Percentiles rank a stretch among this genome's conserved stretches.
Conservation (phyloP, 164 flowering plant genomes). For the Pachysandra terminalis region DNA sequence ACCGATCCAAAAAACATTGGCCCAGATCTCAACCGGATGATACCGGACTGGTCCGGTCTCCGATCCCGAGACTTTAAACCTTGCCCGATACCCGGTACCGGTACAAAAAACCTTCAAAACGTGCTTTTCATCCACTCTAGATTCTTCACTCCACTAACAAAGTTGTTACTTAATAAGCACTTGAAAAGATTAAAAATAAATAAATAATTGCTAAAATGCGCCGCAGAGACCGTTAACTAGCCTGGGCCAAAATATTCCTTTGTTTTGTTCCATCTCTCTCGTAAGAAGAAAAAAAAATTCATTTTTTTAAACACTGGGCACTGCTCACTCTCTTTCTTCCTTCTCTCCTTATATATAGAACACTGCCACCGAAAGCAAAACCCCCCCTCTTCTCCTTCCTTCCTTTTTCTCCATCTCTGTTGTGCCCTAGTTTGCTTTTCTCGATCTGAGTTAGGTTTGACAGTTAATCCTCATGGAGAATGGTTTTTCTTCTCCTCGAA, state of each 20-base stretch:
- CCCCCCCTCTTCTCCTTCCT: background rate
- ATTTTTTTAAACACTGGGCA: slow-evolving; percentile 10
- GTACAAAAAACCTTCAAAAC: too few species aligned
- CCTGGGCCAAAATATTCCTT: slow-evolving; percentile 35
- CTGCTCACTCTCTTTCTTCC: slow-evolving; percentile 3
- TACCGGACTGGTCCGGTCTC: too few species aligned
- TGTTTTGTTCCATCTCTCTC: slow-evolving; percentile 5
- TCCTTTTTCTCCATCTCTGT: background rate
- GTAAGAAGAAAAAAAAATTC: background rate
- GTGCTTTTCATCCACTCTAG: slow-evolving; percentile 13
- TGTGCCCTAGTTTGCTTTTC: background rate
- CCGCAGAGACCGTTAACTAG: slow-evolving; percentile 32
- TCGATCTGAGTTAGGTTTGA: background rate
- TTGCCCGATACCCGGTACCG: too few species aligned
- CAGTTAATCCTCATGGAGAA: slow-evolving; percentile 33
- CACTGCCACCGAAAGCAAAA: slow-evolving; percentile 6
- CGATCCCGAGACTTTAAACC: too few species aligned
- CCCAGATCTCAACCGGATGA: too few species aligned
- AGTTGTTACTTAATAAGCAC: background rate
- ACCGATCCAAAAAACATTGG: too few species aligned
- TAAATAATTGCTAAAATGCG: slow-evolving; percentile 13
- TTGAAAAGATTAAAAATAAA: background rate
- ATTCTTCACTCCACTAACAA: slow-evolving; percentile 5
- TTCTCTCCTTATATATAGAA: slow-evolving; percentile 7
- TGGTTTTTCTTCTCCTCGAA: slow-evolving; percentile 42